Conservation (phyloP, 2,329 filamentous ascomycete genomes). For the Mollisia scopiformis region DNA sequence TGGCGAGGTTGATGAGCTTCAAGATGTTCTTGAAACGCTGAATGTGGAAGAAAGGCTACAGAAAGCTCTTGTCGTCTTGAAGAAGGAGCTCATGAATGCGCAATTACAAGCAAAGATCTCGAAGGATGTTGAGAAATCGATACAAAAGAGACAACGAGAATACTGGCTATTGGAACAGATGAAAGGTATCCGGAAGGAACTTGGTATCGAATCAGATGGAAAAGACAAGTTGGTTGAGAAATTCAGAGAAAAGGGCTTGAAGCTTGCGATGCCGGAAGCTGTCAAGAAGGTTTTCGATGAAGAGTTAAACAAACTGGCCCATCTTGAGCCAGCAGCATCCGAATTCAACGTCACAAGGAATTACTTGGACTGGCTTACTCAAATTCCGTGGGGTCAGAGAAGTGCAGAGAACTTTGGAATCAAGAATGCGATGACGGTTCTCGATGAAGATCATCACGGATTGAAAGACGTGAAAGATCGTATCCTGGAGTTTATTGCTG, state of each 20-base stretch:
- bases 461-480: conserved; percentile 98
- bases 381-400: conserved; percentile 95
- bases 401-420: conserved; percentile 98
- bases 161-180: conserved; percentile 99
- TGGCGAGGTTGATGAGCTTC: conserved; percentile 87
- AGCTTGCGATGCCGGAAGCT: conserved; percentile 93
- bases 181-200: conserved; percentile 95
- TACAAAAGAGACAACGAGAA: conserved; percentile 94
- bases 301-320: conserved; percentile 94
- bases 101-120: conserved; percentile 96
- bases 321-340: conserved; percentile 92
- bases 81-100: conserved; percentile 98
- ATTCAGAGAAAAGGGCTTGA: conserved; percentile 93
- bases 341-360: conserved; percentile 99
- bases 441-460: conserved; percentile 96
- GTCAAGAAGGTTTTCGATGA: conserved; percentile 98
- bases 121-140: conserved; percentile 96
- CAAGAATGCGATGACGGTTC: conserved; percentile 82
- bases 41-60: conserved; percentile 92
- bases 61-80: conserved; percentile 88
- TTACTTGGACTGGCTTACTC: conserved; percentile 97
- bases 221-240: conserved; percentile 98
- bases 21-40: conserved; percentile 85
- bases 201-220: conserved; percentile 95
- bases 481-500: conserved; percentile 96